Evolutionary conservation across 345 rosid species (phyloP).

Genomic region (Salix viminalis): DNA sequence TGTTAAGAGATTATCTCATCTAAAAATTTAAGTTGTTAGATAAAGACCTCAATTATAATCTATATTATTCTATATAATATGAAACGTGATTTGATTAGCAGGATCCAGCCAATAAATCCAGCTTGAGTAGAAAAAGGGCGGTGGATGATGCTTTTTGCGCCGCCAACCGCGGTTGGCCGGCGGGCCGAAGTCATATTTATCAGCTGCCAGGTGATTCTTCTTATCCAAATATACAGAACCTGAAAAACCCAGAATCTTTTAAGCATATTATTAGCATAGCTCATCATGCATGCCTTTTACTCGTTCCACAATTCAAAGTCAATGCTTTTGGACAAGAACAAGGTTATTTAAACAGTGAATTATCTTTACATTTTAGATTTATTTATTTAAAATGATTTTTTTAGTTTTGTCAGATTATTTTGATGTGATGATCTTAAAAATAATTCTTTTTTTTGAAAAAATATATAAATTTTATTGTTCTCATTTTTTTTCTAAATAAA

Average conservation of each 20-base stretch:
- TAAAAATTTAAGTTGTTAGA: too few relatives aligned
- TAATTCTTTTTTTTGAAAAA: too few relatives aligned
- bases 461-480: too few relatives aligned
- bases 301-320: not conserved
- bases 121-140: not conserved
- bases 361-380: too few relatives aligned
- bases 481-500: too few relatives aligned
- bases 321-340: not conserved
- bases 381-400: too few relatives aligned
- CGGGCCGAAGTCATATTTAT: not conserved
- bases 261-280: not conserved
- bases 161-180: too few relatives aligned
- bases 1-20: too few relatives aligned
- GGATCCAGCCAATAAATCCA: not conserved
- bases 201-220: not conserved
- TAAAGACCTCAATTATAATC: too few relatives aligned
- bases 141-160: rapidly evolving
- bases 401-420: too few relatives aligned
- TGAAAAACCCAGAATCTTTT: not conserved
- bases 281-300: not conserved
- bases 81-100: not conserved
- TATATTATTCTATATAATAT: not conserved
- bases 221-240: not conserved
- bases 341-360: not conserved
- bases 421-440: too few relatives aligned